phyloP scores from a whole-genome alignment of 2,329 filamentous ascomycete species.

The Calycina herbarum region DNA sequence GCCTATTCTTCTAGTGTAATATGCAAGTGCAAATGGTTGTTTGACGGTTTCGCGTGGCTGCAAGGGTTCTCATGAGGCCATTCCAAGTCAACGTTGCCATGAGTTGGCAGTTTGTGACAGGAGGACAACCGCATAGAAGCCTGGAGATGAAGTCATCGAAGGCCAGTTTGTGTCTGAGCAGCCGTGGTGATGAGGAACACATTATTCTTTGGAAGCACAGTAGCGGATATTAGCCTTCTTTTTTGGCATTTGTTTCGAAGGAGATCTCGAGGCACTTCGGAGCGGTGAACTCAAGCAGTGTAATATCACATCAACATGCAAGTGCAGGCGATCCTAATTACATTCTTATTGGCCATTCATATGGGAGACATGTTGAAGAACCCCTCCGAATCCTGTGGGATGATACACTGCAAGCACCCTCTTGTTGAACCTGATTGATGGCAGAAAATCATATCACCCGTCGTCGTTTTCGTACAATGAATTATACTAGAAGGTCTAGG shows the following conservation, averaged over 20 bases:
- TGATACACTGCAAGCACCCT: not conserved
- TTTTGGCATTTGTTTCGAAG: not conserved
- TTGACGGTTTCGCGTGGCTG: slow-evolving; percentile 4
- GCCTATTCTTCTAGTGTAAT: not conserved
- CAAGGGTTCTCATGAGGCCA: not conserved
- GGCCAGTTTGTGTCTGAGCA: not conserved
- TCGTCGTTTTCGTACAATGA: no score
- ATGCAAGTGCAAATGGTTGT: not conserved
- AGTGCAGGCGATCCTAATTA: no score
- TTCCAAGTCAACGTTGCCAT: not conserved
- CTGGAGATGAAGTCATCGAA: slow-evolving; percentile 2
- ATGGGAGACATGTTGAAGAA: not conserved
- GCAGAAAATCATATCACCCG: not conserved
- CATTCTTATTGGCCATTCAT: not conserved
- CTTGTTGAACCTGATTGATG: not conserved
- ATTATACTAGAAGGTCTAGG: no score
- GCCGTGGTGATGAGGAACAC: not conserved
- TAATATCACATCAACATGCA: not conserved
- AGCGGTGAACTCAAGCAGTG: not conserved
- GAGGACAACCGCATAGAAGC: not conserved
- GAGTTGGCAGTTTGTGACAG: not conserved
- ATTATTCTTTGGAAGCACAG: not conserved
- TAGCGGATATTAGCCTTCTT: not conserved
- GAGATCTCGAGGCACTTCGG: not conserved
- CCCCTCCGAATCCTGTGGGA: not conserved